Evolutionary conservation across 176 grass and related monocot species (phyloP).

Genomic region (Eragrostis nindensis): DNA sequence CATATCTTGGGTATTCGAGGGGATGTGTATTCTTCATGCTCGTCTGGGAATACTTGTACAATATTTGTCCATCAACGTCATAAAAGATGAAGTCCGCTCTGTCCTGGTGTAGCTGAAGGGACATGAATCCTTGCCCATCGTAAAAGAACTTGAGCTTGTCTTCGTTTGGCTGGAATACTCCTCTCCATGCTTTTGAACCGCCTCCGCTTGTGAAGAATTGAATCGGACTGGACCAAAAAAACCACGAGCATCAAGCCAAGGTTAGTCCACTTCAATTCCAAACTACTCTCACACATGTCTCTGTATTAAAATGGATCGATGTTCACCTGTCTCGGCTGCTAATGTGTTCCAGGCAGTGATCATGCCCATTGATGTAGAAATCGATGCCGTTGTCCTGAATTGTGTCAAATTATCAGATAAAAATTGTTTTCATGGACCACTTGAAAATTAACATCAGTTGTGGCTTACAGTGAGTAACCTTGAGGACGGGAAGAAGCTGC

Average conservation of each 20-base stretch:
- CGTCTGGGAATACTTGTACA: constrained; percentile 57
- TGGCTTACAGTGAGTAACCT: constrained; percentile 47
- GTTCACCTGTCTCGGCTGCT: constrained; percentile 81
- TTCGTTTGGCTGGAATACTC: constrained; percentile 56
- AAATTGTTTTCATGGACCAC: neutral
- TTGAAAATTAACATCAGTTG: neutral
- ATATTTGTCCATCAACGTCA: constrained; percentile 51
- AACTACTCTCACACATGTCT: neutral
- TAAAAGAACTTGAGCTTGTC: constrained; percentile 86
- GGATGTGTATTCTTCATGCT: constrained; percentile 45
- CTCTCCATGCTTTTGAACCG: constrained; percentile 87
- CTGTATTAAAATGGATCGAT: neutral
- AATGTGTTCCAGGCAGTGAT: constrained; percentile 94
- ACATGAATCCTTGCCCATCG: constrained; percentile 93
- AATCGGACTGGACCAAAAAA: constrained; percentile 53
- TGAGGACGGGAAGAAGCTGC: constrained; percentile 73
- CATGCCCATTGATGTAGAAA: constrained; percentile 87
- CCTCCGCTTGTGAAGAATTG: constrained; percentile 92
- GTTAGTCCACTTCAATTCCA: neutral
- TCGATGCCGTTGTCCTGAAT: constrained; percentile 54
- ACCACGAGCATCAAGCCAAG: too few relatives aligned
- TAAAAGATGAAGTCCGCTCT: constrained; percentile 68
- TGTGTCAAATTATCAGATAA: neutral
- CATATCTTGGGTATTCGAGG: constrained; percentile 19
- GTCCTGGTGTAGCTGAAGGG: constrained; percentile 59